Conservation (phyloP, 805 yeast species). For the Komagataella populi region DNA sequence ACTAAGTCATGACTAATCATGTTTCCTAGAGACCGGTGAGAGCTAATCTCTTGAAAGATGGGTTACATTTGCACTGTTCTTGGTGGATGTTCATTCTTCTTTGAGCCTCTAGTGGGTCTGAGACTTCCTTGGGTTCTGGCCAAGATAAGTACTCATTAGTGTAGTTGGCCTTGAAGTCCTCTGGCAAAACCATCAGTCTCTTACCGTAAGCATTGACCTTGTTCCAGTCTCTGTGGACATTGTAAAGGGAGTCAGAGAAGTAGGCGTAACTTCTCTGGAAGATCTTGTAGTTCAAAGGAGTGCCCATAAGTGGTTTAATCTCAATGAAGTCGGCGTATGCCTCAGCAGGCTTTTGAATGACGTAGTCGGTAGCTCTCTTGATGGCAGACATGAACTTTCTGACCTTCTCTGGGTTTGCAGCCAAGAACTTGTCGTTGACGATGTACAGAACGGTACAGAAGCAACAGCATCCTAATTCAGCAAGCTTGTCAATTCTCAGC, state of each 20-base stretch:
- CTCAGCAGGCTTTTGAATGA: conserved; percentile 25
- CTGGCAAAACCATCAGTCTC: conserved; percentile 35
- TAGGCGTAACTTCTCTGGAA: conserved; percentile 43
- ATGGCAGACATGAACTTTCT: conserved; percentile 30
- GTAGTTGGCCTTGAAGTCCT: conserved; percentile 35
- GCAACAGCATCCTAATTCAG: conserved; percentile 45
- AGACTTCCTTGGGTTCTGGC: conserved; percentile 32
- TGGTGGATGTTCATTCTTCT: conserved; percentile 31
- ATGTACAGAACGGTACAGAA: conserved; percentile 44
- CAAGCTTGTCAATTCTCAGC: conserved; percentile 42
- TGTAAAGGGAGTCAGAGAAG: conserved; percentile 35
- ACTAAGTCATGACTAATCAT: not conserved
- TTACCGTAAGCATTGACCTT: conserved; percentile 44
- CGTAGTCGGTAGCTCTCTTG: conserved; percentile 36
- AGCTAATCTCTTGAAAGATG: conserved; percentile 33
- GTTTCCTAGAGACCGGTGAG: not conserved
- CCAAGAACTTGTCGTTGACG: conserved; percentile 34
- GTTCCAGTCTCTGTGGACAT: conserved; percentile 43
- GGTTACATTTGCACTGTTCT: conserved; percentile 28
- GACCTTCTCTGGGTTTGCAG: conserved; percentile 31
- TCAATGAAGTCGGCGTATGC: conserved; percentile 33
- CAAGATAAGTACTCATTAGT: conserved; percentile 35
- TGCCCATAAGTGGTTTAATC: conserved; percentile 33
- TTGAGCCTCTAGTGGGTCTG: conserved; percentile 34
- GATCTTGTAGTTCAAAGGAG: conserved; percentile 26